A percentile compares a stretch with the other conserved stretches of the same genome.
phyloP scores from a whole-genome alignment of 805 yeast species.

The Yamadazyma sp. region DNA sequence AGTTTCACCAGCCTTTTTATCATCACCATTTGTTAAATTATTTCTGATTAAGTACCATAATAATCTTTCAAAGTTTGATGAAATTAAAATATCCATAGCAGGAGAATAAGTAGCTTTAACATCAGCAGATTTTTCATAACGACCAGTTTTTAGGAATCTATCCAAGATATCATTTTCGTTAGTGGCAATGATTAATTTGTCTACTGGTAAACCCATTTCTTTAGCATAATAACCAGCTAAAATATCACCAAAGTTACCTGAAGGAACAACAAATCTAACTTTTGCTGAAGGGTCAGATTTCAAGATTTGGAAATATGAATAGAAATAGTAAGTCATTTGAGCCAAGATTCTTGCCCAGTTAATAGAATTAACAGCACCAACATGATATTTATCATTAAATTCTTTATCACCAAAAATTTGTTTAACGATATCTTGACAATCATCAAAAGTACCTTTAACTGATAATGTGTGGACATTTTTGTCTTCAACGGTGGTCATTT shows the following conservation, averaged over 20 bases:
- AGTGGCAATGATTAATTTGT: slow-evolving; percentile 86
- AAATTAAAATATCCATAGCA: slow-evolving; percentile 96
- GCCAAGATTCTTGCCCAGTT: slow-evolving; percentile 99
- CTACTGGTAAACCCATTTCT: slow-evolving; percentile 92
- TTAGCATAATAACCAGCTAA: slow-evolving; percentile 94
- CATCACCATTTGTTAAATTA: slow-evolving; percentile 53
- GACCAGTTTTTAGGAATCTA: slow-evolving; percentile 85
- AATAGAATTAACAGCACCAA: slow-evolving; percentile 97
- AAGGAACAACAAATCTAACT: slow-evolving; percentile 86
- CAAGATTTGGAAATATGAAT: slow-evolving; percentile 67
- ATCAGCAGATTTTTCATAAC: slow-evolving; percentile 67
- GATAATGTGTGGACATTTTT: slow-evolving; percentile 91
- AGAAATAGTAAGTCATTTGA: slow-evolving; percentile 95
- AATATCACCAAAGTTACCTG: slow-evolving; percentile 98
- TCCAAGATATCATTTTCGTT: slow-evolving; percentile 93
- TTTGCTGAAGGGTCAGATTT: slow-evolving; percentile 22
- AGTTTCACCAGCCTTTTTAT: slow-evolving; percentile 67
- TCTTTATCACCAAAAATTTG: slow-evolving; percentile 85
- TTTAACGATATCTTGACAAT: slow-evolving; percentile 96
- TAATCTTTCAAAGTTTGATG: slow-evolving; percentile 94
- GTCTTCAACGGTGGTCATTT: slow-evolving; percentile 96
- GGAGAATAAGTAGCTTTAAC: slow-evolving; percentile 93
- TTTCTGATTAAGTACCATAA: slow-evolving; percentile 90
- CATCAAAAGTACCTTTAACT: slow-evolving; percentile 95
- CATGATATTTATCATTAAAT: slow-evolving; percentile 85